A percentile compares a stretch with the other conserved stretches of the same genome.
Conservation (phyloP, 441 rosid genomes). For the Hura crepitans region DNA sequence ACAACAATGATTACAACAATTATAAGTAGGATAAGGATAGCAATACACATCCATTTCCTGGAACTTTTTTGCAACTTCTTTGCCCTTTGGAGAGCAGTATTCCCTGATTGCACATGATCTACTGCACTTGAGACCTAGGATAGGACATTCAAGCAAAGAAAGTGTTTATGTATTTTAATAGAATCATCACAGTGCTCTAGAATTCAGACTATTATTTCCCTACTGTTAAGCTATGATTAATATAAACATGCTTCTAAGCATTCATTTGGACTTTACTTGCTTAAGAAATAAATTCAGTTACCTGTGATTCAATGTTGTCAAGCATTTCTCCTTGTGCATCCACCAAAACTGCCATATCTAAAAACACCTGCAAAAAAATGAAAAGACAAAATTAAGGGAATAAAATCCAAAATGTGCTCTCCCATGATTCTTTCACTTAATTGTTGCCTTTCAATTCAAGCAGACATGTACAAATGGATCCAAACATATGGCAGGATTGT, state of each 20-base stretch:
- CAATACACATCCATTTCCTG: slow-evolving; percentile 92
- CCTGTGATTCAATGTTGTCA: slow-evolving; percentile 91
- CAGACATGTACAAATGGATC: not conserved
- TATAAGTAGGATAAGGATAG: slow-evolving; percentile 77
- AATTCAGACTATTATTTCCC: not conserved
- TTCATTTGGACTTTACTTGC: not conserved
- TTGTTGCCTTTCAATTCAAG: not conserved
- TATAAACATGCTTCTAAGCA: not conserved
- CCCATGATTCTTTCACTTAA: not conserved
- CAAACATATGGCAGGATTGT: not conserved
- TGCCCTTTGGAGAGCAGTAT: slow-evolving; percentile 65
- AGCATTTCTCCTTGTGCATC: slow-evolving; percentile 97
- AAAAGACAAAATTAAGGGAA: not conserved
- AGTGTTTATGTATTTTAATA: too few relatives aligned
- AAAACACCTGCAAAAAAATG: slow-evolving; percentile 68
- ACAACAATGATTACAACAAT: slow-evolving; percentile 59
- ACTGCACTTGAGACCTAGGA: slow-evolving; percentile 82
- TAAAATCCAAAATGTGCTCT: not conserved
- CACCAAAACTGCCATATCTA: slow-evolving; percentile 95
- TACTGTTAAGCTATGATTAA: not conserved
- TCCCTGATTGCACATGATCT: slow-evolving; percentile 88
- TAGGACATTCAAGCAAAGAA: not conserved
- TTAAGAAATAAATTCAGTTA: slow-evolving; percentile 21
- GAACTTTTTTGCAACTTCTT: slow-evolving; percentile 68
- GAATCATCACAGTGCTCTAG: not conserved